Percentiles rank a stretch among this genome's conserved stretches.
phyloP scores from a whole-genome alignment of 2,329 filamentous ascomycete species.

The Aspergillus brunneoviolaceus region DNA sequence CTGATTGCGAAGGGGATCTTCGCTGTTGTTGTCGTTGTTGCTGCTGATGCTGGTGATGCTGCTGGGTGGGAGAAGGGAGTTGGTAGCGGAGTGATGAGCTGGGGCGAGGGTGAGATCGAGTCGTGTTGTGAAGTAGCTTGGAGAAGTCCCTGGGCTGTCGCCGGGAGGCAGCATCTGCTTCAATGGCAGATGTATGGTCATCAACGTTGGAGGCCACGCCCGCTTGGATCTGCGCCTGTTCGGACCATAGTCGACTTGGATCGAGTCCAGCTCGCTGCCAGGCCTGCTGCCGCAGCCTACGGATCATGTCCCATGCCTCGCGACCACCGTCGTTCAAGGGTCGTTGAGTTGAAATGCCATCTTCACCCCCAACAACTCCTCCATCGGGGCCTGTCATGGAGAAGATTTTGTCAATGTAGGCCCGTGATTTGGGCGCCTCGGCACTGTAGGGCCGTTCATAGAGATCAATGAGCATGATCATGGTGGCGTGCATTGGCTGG shows the following conservation, averaged over 20 bases:
- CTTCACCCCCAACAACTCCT: conserved; percentile 47
- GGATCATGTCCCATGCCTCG: conserved; percentile 52
- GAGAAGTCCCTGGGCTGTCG: conserved; percentile 33
- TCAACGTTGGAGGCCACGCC: conserved; percentile 28
- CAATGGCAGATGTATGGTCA: conserved; percentile 16
- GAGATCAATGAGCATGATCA: conserved; percentile 51
- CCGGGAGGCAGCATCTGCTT: conserved; percentile 13
- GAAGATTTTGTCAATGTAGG: conserved; percentile 49
- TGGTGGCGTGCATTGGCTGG: conserved; percentile 30
- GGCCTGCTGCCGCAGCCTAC: conserved; percentile 47
- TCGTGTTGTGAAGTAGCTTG: conserved; percentile 38
- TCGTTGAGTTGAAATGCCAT: conserved; percentile 44
- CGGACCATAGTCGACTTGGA: conserved; percentile 48
- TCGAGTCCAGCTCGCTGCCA: conserved; percentile 51
- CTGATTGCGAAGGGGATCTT: conserved; percentile 7
- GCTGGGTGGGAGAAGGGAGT: conserved; percentile 15
- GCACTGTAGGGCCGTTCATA: conserved; percentile 48
- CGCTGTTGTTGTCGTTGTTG: no score
- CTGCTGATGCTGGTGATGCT: background rate
- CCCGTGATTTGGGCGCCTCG: conserved; percentile 46
- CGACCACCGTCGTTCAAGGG: conserved; percentile 49
- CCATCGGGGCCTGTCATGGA: conserved; percentile 46
- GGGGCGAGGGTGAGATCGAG: conserved; percentile 31
- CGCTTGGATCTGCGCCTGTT: conserved; percentile 45
- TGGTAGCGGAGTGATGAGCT: conserved; percentile 26